Base-by-base conservation (phyloP, 345 rosid genomes). In the Eucalyptus sideroxylon region DNA sequence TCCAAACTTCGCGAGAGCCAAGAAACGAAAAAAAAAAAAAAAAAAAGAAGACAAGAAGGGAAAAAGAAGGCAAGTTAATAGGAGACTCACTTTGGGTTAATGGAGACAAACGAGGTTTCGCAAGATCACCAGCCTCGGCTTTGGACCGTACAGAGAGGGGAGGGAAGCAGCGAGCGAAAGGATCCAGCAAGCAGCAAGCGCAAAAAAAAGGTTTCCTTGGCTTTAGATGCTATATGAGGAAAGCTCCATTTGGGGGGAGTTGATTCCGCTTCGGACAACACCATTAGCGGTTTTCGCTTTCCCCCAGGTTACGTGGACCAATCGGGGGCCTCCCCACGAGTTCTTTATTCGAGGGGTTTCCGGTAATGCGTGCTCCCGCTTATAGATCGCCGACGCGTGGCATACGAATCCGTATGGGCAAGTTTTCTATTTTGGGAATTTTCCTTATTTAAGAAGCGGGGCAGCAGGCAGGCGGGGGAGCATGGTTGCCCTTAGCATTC, bases 321-420 rank as follows among this genome's bases (percentile, higher is more conserved):
- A 86, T 91, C 44, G 67, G 30, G 85, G 67, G 42, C 56, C 37
- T 47, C 37, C 72, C 7, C 7, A 9, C 4, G 53, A 9, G 19
- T 89, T 80, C 80, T 89, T 72, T 87, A 89, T 72, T 27, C 65
- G 8, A 21, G 44, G 40, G 24, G 26, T 42, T 44, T 55, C 72
- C 59, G 87, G 30, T n/a, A n/a, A 8, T 31, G 87, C 15, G 47
- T 0, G 15, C 26, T 87, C 91, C 40, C 30, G 87, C 93, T 65
- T 91, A 91, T 94, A 89, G 95, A 91, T 93, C 91, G 11, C 77
- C 87, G 94, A 94, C 95, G 89, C 93, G 94, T 94, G 95, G 89
- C 80, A 12, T 88, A 87, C 88, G 91, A 44, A 40, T 67, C 47
- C 89, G 89, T 89, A 87, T 51, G 3, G 23, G 50, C 88, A 85